Conservation (phyloP, 2,329 filamentous ascomycete genomes). For the Claviceps fusiformis region DNA sequence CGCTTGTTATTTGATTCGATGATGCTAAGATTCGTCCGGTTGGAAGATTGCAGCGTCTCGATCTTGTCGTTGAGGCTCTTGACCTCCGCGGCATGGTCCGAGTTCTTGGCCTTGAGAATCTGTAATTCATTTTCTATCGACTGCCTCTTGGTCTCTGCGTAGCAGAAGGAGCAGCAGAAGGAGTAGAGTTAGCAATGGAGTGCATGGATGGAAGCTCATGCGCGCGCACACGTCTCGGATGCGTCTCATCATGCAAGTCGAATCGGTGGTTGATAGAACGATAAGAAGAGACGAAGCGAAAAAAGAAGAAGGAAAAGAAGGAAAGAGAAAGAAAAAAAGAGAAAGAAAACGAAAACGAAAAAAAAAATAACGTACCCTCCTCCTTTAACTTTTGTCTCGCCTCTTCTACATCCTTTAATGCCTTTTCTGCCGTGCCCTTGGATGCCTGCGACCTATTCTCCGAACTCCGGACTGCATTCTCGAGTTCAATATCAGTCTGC, state of each 20-base stretch:
- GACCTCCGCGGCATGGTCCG: constrained; percentile 60
- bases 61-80: constrained; percentile 72
- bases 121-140: constrained; percentile 72
- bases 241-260: not conserved
- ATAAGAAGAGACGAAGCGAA: not conserved
- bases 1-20: constrained; percentile 82
- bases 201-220: not conserved
- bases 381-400: constrained; percentile 67
- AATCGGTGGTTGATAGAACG: not conserved
- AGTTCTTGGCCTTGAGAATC: constrained; percentile 58
- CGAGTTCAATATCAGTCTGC: constrained; percentile 79
- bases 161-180: not conserved
- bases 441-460: constrained; percentile 73
- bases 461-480: constrained; percentile 72
- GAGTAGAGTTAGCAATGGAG: not conserved
- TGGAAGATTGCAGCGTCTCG: constrained; percentile 75
- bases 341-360: constrained; percentile 4
- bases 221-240: not conserved
- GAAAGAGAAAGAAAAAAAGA: too few species aligned
- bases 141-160: constrained; percentile 59
- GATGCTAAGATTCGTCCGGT: constrained; percentile 76
- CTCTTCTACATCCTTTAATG: constrained; percentile 70
- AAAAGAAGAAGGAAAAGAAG: too few species aligned
- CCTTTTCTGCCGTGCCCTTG: constrained; percentile 70
- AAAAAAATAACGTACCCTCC: constrained; percentile 47